These are phyloP conservation scores for Pseudoneurospora amorphoporcata DNA, from an alignment of 495 filamentous ascomycete genomes.

Conservation along the genomic window DNA sequence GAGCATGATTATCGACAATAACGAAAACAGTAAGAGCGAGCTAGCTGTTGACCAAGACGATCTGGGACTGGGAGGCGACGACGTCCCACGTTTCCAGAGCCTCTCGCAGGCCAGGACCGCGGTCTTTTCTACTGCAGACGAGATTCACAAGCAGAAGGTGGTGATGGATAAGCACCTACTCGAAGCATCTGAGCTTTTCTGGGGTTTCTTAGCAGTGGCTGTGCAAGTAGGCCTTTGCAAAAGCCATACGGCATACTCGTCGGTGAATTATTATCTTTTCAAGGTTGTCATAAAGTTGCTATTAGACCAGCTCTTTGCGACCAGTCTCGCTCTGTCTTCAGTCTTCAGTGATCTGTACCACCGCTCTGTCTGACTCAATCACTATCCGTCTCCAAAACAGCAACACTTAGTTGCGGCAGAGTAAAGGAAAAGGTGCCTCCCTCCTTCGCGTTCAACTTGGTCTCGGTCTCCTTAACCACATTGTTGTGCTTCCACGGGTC, in stretches of 20 bases:
- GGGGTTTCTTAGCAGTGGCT: neutral
- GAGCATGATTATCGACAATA: neutral
- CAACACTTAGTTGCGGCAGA: conserved; percentile 42
- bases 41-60: neutral
- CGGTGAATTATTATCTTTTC: neutral
- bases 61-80: neutral
- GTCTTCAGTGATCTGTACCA: neutral
- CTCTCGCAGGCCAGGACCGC: neutral
- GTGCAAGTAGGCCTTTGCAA: neutral
- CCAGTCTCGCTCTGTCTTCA: too few relatives aligned
- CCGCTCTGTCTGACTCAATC: neutral
- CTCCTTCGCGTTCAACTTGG: conserved; percentile 32
- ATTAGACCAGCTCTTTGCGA: too few relatives aligned
- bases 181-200: too few relatives aligned
- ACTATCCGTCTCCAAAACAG: conserved; percentile 32
- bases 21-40: too few relatives aligned
- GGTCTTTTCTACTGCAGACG: neutral
- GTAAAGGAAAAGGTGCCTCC: conserved; percentile 38
- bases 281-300: too few relatives aligned
- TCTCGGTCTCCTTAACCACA: conserved; percentile 31
- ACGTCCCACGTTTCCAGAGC: neutral
- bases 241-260: neutral
- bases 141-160: too few relatives aligned
- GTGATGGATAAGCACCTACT: too few relatives aligned
- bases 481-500: conserved; percentile 25